phyloP scores from a whole-genome alignment of 208 protist species.

The Kentomonas sorsogonicus region DNA sequence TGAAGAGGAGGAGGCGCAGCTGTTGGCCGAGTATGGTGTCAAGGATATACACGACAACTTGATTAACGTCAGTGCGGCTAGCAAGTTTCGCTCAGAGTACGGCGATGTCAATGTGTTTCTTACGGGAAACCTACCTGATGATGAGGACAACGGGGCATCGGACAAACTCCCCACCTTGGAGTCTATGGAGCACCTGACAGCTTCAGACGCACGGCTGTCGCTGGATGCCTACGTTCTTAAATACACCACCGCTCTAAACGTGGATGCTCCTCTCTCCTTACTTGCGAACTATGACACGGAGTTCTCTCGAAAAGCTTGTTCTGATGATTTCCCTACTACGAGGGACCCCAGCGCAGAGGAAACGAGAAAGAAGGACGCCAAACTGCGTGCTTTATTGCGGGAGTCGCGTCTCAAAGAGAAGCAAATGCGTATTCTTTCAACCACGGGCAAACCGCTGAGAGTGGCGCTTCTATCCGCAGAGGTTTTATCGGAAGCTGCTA shows the following conservation, averaged over 20 bases:
- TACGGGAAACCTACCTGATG: constrained; percentile 29
- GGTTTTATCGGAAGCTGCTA: too few relatives aligned
- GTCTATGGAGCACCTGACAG: constrained; percentile 14
- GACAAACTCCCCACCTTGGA: background rate
- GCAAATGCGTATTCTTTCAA: too few relatives aligned
- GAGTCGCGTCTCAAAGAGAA: too few relatives aligned
- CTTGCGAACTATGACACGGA: too few relatives aligned
- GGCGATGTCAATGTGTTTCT: constrained; percentile 64
- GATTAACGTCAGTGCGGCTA: constrained; percentile 39
- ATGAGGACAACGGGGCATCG: constrained; percentile 15
- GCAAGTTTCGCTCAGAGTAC: constrained; percentile 54
- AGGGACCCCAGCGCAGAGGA: too few relatives aligned
- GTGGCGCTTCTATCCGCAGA: too few relatives aligned
- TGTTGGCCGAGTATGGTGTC: constrained; percentile 75
- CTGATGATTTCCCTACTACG: too few relatives aligned
- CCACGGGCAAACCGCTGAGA: too few relatives aligned
- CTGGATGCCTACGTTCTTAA: constrained; percentile 34
- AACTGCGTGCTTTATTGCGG: too few relatives aligned
- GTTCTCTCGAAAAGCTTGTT: too few relatives aligned
- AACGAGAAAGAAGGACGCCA: too few relatives aligned
- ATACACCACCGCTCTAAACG: constrained; percentile 30
- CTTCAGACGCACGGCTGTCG: constrained; percentile 1
- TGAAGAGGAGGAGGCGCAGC: constrained; percentile 46
- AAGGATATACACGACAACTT: constrained; percentile 45
- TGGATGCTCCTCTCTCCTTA: too few relatives aligned